Evolutionary conservation across 208 protist genomes (phyloP), one percentile per base, ranked within the genome.

Genomic region (Plasmodiophora brassicae): DNA sequence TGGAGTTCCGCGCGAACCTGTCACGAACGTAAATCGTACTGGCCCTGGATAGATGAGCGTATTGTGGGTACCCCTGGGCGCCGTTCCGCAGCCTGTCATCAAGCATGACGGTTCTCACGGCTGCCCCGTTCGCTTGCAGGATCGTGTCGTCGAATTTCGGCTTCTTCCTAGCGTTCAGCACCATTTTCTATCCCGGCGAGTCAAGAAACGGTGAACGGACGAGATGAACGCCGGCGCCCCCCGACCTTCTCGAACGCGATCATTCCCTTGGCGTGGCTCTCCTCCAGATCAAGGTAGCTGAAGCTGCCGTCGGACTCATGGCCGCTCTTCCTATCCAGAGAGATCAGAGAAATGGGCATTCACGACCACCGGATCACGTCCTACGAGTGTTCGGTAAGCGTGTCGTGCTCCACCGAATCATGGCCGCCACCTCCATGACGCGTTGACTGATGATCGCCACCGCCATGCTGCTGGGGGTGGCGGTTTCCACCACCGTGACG

Each of bases 131-230:
- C n/a, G 65, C 10, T 78, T 32, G 65, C 65, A 78, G 41, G 5
- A 78, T 38, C 41, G 65, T 44, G 32, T 78, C 65, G n/a, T 78
- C 65, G n/a, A 78, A 78, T 78, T 78, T 78, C n/a, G 65, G 65
- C 65, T 78, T 78, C n/a, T 38, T 5, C n/a, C 65, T n/a, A 5
- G 65, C 65, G 65, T 78, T 78, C n/a, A 78, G 5, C 14, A 78
- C 65, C 65, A 78, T 78, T 78, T 78, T 78, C 65, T 78, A 38
- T 78, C n/a, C n/a, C n/a, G n/a, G n/a, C n/a, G n/a, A n/a, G n/a
- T n/a, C n/a, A n/a, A 78, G 5, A 5, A 5, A 44, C 5, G 41
- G 14, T 78, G 65, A 78, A 78, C 41, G 14, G 5, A 44, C 41
- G n/a, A 44, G n/a, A 14, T 78, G 32, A 38, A 5, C 20, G 65